A percentile compares a stretch with the other conserved stretches of the same genome.
These are phyloP conservation scores for Chlamydomonas sphaeroides DNA, from an alignment of 139 green algal genomes.

Conservation along the genomic window DNA sequence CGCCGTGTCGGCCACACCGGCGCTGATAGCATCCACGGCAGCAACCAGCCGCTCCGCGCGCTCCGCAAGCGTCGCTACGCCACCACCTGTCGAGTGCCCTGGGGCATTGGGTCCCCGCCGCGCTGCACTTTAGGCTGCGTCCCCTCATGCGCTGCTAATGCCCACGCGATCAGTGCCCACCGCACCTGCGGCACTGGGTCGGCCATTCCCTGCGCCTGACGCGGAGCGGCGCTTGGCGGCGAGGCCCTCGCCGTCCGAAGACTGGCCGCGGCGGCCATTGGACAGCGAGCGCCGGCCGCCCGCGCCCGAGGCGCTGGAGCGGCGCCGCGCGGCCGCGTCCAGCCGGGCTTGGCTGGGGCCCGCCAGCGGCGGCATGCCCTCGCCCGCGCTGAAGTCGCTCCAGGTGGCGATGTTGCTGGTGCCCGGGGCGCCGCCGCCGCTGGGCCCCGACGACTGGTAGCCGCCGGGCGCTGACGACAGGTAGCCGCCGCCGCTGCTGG, in stretches of 20 bases:
- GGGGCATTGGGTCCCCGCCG: too few species aligned
- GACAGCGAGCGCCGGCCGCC: too few species aligned
- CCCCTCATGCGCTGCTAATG: too few species aligned
- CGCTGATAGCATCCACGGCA: constrained; percentile 27
- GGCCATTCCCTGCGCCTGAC: not conserved
- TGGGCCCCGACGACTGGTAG: not conserved
- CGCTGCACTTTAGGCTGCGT: too few species aligned
- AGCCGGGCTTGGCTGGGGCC: constrained; percentile 9
- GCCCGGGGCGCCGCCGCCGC: not conserved
- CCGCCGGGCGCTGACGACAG: too few species aligned
- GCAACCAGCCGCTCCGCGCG: constrained; percentile 20
- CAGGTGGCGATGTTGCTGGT: not conserved
- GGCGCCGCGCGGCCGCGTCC: not conserved
- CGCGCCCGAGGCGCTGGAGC: too few species aligned
- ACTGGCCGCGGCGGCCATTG: too few species aligned
- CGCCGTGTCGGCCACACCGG: constrained; percentile 22
- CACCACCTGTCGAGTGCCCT: not conserved
- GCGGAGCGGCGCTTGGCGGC: not conserved
- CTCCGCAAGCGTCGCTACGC: not conserved
- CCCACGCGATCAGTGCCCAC: too few species aligned
- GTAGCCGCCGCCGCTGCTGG: too few species aligned
- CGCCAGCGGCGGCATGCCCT: constrained; percentile 9
- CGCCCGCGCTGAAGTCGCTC: not conserved
- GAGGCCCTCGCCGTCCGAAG: too few species aligned
- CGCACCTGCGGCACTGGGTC: too few species aligned